Evolutionary conservation across 768 basidiomycete genomes (phyloP).

Genomic region (Kwoniella sp.): DNA sequence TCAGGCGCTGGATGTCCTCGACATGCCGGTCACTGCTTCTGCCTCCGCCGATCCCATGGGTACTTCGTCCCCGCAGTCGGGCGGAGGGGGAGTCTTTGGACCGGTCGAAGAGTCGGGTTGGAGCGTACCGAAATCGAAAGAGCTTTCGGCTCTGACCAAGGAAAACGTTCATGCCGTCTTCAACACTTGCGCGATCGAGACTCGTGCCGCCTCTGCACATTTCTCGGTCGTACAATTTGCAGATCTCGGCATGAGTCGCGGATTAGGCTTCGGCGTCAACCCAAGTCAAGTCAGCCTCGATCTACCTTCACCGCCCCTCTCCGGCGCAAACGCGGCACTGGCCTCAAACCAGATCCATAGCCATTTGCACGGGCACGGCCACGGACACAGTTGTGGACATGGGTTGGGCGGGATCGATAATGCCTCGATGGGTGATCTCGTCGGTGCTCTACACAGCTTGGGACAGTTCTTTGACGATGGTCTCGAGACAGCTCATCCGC

Average conservation of each 20-base stretch:
- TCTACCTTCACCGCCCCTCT: slow-evolving; percentile 49
- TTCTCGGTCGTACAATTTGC: slow-evolving; percentile 53
- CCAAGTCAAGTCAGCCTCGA: slow-evolving; percentile 29
- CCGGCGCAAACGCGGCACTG: neutral
- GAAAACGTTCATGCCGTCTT: slow-evolving; percentile 82
- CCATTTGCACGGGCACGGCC: too few relatives aligned
- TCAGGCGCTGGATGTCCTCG: slow-evolving; percentile 88
- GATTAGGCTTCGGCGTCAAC: slow-evolving; percentile 48
- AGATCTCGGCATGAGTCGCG: slow-evolving; percentile 58
- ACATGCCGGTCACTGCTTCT: slow-evolving; percentile 66
- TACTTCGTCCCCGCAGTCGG: slow-evolving; percentile 50
- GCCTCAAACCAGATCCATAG: neutral
- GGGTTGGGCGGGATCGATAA: slow-evolving; percentile 37
- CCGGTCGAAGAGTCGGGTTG: slow-evolving; percentile 77
- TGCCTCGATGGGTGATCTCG: slow-evolving; percentile 66
- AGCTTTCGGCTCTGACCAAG: slow-evolving; percentile 67
- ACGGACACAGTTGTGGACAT: slow-evolving; percentile 1
- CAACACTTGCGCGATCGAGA: slow-evolving; percentile 73
- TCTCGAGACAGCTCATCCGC: slow-evolving; percentile 12
- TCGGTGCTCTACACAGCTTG: slow-evolving; percentile 56
- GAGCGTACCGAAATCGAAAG: slow-evolving; percentile 74
- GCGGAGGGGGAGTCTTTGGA: slow-evolving; percentile 74
- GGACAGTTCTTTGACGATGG: slow-evolving; percentile 58
- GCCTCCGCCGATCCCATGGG: slow-evolving; percentile 4
- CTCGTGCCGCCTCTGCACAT: slow-evolving; percentile 70